phyloP scores from a whole-genome alignment of 176 grass and related monocot genomes.

The Hordeum vulgare region MorexV3_pseudomolecules_assembly NC_058523.1:534378223-534378722 shows the following conservation, averaged over 20 bases:
- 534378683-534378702: background rate
- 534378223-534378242: background rate
- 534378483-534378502: background rate
- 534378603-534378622: constrained; percentile 4
- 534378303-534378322: background rate
- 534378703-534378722: background rate
- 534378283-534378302: background rate
- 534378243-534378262: background rate
- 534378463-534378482: background rate
- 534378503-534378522: background rate
- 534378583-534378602: constrained; percentile 2
- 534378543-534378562: background rate
- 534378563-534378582: background rate
- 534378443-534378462: background rate
- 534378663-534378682: background rate
- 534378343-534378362: background rate
- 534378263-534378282: background rate
- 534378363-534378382: background rate
- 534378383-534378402: background rate
- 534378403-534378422: background rate
- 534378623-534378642: background rate
- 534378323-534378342: background rate
- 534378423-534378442: background rate
- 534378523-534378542: too few relatives aligned
- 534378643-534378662: background rate